Base-by-base conservation (phyloP, 305 asterid species). In the Caryopteris hybrid region DNA sequence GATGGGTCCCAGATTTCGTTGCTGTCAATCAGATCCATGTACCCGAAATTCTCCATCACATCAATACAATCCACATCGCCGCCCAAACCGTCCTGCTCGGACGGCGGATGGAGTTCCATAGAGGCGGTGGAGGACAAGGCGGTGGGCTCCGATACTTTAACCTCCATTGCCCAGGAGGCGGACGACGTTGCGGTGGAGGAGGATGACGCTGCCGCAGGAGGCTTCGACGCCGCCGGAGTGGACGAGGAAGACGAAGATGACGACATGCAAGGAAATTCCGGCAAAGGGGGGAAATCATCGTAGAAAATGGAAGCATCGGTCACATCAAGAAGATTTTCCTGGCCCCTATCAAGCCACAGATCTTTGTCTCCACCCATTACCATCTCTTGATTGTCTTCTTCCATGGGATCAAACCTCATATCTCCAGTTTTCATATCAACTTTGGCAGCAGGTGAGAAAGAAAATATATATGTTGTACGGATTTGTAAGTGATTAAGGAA, bases 231-330 rank as follows among this genome's bases (percentile, higher is more conserved):
- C 1, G 74, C 75, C 16, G 79, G 82, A 3, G 81, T 47, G 5
- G 96, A 81, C 0, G 96, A 90, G 2, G 94, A 83, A 0, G 97
- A 90, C 0, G 99, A 93, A 1, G 98, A 89, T 0, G 99, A 91
- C 0, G 99, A 89, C 96, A 89, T 91, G 98, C 97, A 91, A 55
- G 93, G 90, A 43, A 90, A 92, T 31, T 88, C 97, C 7, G 95
- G 97, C 4, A 92, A 69, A 0, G 87, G 80, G 1, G 94, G 88
- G 20, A 91, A 90, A 21, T 86, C 95, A 12, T 48, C 51, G 78
- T 74, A 83, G 71, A 84, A 82, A 46, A 86, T 75, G 36, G 87
- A 79, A 64, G 87, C 67, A 8, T 78, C 83, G 38, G 74, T 76
- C 48, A 76, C 73, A 69, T 79, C 85, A 13, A 81, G 77, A 6